Conservation (phyloP, 805 yeast genomes). For the Torulaspora gathmanii region DNA sequence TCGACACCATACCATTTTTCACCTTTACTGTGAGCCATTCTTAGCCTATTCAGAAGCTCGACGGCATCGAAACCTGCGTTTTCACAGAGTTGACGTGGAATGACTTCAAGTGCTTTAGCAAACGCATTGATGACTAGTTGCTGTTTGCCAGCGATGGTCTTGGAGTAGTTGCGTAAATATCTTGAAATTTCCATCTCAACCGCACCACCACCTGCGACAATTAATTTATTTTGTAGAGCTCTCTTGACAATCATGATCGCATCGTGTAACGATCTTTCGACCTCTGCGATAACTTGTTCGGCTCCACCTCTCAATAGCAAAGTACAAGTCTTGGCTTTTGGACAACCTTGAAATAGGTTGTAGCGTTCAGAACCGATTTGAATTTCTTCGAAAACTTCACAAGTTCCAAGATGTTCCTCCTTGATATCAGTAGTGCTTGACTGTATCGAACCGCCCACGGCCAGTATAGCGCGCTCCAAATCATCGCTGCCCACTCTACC, state of each 20-base stretch:
- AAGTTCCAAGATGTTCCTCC: constrained; percentile 73
- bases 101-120: constrained; percentile 91
- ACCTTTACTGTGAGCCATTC: constrained; percentile 93
- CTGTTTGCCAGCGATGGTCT: constrained; percentile 90
- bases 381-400: constrained; percentile 81
- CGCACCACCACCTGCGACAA: constrained; percentile 99
- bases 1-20: constrained; percentile 91
- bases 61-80: constrained; percentile 99
- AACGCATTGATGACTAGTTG: constrained; percentile 88
- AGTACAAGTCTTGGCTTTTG: constrained; percentile 89
- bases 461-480: constrained; percentile 84
- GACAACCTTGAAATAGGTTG: constrained; percentile 89
- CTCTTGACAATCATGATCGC: constrained; percentile 98
- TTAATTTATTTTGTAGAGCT: constrained; percentile 76
- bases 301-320: constrained; percentile 94
- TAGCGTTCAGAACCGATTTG: constrained; percentile 96
- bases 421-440: constrained; percentile 68
- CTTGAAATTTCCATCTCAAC: constrained; percentile 95
- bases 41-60: constrained; percentile 82
- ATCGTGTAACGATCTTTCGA: constrained; percentile 94
- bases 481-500: constrained; percentile 89
- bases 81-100: constrained; percentile 96
- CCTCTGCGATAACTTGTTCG: constrained; percentile 96
- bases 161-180: constrained; percentile 79
- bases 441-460: constrained; percentile 90